Base-by-base conservation (phyloP, 75 land plant genomes). In the Larix kaempferi region DNA sequence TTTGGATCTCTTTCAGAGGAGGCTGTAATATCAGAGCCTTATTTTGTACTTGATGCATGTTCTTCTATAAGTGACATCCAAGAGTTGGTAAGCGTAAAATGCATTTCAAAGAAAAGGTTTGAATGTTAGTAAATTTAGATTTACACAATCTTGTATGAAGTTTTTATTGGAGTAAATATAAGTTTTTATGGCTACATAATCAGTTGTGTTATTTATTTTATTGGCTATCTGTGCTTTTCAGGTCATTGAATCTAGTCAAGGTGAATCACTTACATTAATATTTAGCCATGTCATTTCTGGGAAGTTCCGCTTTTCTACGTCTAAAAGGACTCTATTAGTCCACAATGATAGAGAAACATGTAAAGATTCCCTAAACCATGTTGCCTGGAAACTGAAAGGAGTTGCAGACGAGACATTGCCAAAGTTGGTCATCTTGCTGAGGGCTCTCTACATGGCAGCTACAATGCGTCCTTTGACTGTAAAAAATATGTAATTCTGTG, bases 361-460 rank as follows among this genome's bases (percentile, higher is more conserved):
- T 66, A 37, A 76, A 84, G 64, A 76, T 63, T 44, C 16, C 22
- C 12, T 17, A 14, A 21, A 56, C 65, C 15, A 64, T 22, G 35
- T 62, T 56, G 76, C 59, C 21, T 86, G 91, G 88, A 84, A 76
- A 57, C 66, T 86, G 15, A 84, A 80, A 79, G 87, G 84, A 79
- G 84, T 76, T 72, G 82, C 86, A 6, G 82, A 84, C 67, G 91
- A 84, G 17, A 69, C 74, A 75, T 35, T 86, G 16, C 58, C 78
- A 61, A 86, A 82, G 44, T 84, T 89, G 57, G 79, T 89, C 23
- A 69, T 84, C 10, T 76, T 89, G 61, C 5, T 86, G 58, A 86
- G 80, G 86, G 91, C 88, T 59, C 80, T 84, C 16, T 80, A 89
- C 79, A 61, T 78, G 57, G 83, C 73, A 74, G 27, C 78, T 23